These are phyloP conservation scores for Saccharomycopsis vini DNA, from an alignment of 805 yeast genomes.

Conservation along the genomic window DNA sequence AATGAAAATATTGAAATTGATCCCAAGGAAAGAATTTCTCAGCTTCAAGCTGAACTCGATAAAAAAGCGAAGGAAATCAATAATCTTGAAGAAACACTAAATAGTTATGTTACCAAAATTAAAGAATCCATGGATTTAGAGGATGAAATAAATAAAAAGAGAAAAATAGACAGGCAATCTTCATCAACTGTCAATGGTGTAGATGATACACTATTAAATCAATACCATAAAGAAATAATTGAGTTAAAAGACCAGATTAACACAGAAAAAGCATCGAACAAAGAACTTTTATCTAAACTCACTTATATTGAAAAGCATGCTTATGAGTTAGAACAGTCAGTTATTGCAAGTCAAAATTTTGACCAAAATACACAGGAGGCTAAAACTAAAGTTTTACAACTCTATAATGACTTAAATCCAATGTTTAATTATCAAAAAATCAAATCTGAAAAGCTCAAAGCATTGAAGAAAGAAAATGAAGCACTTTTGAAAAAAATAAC, in stretches of 20 bases:
- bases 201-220: constrained; percentile 16
- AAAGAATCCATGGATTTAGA: constrained; percentile 22
- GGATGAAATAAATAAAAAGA: constrained; percentile 24
- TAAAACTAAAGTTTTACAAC: constrained; percentile 45
- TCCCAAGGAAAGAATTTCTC: background rate
- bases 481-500: constrained; percentile 33
- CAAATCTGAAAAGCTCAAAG: constrained; percentile 41
- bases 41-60: constrained; percentile 41
- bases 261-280: no score
- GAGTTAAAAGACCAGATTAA: constrained; percentile 28
- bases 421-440: constrained; percentile 51
- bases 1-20: background rate
- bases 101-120: constrained; percentile 25
- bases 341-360: constrained; percentile 19
- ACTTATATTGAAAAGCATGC: background rate
- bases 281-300: background rate
- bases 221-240: constrained; percentile 34
- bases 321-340: background rate
- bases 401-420: constrained; percentile 51
- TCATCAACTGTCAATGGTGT: background rate
- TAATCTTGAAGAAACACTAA: constrained; percentile 24
- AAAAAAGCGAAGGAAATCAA: constrained; percentile 38
- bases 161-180: background rate
- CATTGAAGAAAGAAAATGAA: constrained; percentile 49
- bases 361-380: constrained; percentile 31